Evolutionary conservation across 2,329 filamentous ascomycete genomes (phyloP), one percentile per base, ranked within the genome.

Genomic region (Penicillium aurantiogriseum): DNA sequence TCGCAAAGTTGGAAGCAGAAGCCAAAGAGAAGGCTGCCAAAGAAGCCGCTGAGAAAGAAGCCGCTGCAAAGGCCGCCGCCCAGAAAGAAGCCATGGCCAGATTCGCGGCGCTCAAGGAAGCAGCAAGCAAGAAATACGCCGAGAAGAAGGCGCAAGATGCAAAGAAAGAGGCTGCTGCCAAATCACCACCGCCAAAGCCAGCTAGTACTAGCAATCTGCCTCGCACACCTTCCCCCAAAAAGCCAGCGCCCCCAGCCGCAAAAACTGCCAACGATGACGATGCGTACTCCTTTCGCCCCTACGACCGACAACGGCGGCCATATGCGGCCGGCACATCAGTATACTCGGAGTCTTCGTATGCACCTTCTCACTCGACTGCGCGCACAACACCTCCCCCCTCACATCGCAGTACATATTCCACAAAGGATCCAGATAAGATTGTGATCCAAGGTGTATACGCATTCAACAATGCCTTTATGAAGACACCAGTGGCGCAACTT

Each of bases 381-480:
- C 86, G 87, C 57, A 96, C 92, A 7, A 91, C 90, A 5, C 90
- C 92, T 9, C 91, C 92, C 17, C 88, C 90, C 1, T 92, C 89
- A 4, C 83, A 88, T 63, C 85, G 90, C 47, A 86, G 87, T 2
- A 85, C 90, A 2, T 97, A 97, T 76, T 84, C 86, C 36, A 97
- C 92, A 29, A 90, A 90, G 63, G 91, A 97, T 71, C 92, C 93
- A 0, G 87, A 96, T 78, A 99, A 99, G 82, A 94, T 99, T 71
- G 88, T 96, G 61, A 93, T 99, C 75, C 89, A 89, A 69, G 94
- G 88, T 11, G 94, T 97, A 4, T 97, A 96, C 72, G 83, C 89
- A 55, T 97, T 96, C 81, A 92, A 92, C 76, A 94, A 95, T 73
- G 85, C 90, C 57, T 96, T 91, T 68, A 87, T 90, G 64, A 90